Evolutionary conservation across 768 basidiomycete genomes (phyloP).

Genomic region (Kwoniella dejecticola): DNA sequence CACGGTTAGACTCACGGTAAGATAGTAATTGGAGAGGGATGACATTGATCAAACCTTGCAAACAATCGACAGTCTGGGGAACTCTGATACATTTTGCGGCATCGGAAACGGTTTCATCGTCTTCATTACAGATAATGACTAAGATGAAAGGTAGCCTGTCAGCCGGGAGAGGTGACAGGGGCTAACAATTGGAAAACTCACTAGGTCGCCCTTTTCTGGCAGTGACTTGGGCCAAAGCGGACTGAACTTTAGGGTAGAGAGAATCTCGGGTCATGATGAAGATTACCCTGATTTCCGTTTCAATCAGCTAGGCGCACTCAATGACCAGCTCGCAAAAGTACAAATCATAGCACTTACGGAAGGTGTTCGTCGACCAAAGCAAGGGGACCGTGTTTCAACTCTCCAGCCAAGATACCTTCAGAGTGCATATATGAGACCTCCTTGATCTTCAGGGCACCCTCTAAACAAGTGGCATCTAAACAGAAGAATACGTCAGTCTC

Average conservation of each 20-base stretch:
- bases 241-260: slow-evolving; percentile 96
- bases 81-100: slow-evolving; percentile 85
- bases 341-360: slow-evolving; percentile 59
- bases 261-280: slow-evolving; percentile 99
- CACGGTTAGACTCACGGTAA: slow-evolving; percentile 70
- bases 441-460: slow-evolving; percentile 99
- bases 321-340: too few relatives aligned
- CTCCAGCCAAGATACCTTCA: slow-evolving; percentile 85
- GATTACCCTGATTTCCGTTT: slow-evolving; percentile 62
- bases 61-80: slow-evolving; percentile 87
- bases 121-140: slow-evolving; percentile 93
- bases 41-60: slow-evolving; percentile 95
- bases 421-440: slow-evolving; percentile 82
- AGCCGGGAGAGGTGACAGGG: slow-evolving; percentile 1
- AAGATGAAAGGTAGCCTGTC: slow-evolving; percentile 45
- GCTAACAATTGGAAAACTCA: slow-evolving; percentile 28
- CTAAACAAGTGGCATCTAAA: slow-evolving; percentile 91
- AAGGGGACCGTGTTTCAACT: slow-evolving; percentile 97
- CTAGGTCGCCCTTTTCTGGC: slow-evolving; percentile 83
- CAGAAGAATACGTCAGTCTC: slow-evolving; percentile 4
- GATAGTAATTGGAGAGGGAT: slow-evolving; percentile 93
- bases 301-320: too few relatives aligned
- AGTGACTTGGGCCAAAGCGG: slow-evolving; percentile 93
- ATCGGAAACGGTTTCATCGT: slow-evolving; percentile 71
- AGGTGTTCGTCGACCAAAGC: slow-evolving; percentile 98